Conservation (phyloP, 1,139 yeast species). For the Candida labiduridarum region DNA sequence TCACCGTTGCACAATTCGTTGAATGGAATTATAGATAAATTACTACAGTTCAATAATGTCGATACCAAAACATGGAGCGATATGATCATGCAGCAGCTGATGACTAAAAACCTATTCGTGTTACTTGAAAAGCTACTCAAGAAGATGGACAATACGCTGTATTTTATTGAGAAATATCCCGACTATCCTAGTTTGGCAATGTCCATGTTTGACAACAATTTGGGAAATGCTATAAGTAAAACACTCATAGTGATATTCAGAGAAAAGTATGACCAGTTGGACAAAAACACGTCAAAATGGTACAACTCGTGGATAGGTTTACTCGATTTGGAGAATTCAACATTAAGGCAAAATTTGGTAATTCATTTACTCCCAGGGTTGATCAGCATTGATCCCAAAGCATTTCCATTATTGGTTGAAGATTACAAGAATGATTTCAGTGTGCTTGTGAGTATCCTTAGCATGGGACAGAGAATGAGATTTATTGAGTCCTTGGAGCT, state of each 20-base stretch:
- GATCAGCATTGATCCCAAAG: slow-evolving; percentile 50
- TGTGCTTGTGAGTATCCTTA: slow-evolving; percentile 56
- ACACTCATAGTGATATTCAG: slow-evolving; percentile 52
- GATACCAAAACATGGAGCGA: slow-evolving; percentile 12
- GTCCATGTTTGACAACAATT: slow-evolving; percentile 54
- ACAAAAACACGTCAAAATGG: slow-evolving; percentile 44
- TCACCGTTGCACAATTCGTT: slow-evolving; percentile 72
- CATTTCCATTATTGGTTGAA: slow-evolving; percentile 20
- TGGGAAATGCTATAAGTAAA: slow-evolving; percentile 72
- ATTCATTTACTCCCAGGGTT: slow-evolving; percentile 65
- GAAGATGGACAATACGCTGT: slow-evolving; percentile 36
- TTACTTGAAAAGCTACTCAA: slow-evolving; percentile 51
- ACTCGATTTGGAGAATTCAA: slow-evolving; percentile 35
- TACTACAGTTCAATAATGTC: slow-evolving; percentile 28
- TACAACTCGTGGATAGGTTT: slow-evolving; percentile 51
- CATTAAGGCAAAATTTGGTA: slow-evolving; percentile 38
- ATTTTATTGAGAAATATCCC: slow-evolving; percentile 46
- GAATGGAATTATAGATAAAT: slow-evolving; percentile 56
- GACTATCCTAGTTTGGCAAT: slow-evolving; percentile 49
- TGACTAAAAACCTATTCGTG: slow-evolving; percentile 10
- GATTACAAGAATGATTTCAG: slow-evolving; percentile 32
- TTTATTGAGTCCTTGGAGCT: slow-evolving; percentile 28
- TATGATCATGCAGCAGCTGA: slow-evolving; percentile 11
- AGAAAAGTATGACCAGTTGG: slow-evolving; percentile 18
- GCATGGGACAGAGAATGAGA: slow-evolving; percentile 65